Base-by-base conservation (phyloP, 2,329 filamentous ascomycete genomes). In the Phyllosticta citribraziliensis region DNA sequence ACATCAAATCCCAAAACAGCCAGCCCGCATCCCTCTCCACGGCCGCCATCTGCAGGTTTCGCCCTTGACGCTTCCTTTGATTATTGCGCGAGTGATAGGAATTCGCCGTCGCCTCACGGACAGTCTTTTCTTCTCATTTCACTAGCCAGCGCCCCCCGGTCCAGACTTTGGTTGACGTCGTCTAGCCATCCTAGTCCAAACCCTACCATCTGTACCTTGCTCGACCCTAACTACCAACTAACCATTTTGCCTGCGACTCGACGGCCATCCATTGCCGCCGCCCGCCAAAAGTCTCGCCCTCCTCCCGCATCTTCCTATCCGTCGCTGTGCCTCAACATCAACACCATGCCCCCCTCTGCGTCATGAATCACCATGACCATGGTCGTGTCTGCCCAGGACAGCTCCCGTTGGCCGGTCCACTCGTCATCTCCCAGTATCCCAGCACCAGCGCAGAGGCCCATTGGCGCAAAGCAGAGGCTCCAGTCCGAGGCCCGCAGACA, bases 311-410 rank as follows among this genome's bases (percentile, higher is more conserved):
- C 33, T 22, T 22, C 33, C 27, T 10, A 6, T 30, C 27, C 5
- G 9, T 30, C 9, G 27, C 27, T 30, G 6, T 10, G 12, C 12
- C 33, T 40, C 33, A 9, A 33, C 30, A 33, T 33, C 33, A 40
- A 40, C 33, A 40, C 10, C 33, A 40, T 40, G 33, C 33, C 33
- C 33, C 33, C 33, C 33, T 12, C 33, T 40, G 33, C 33, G 33
- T 40, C 33, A 40, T 40, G 33, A 40, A 40, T 40, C 33, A 17
- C 33, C 40, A 61, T 56, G 58, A 61, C 60, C 65, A 73, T 73
- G 72, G 70, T 70, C 64, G 64, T 69, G 63, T 66, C 70, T 65
- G 66, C 68, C 63, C 67, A 69, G 65, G 67, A 70, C 64, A 51
- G 53, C 47, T 55, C 67, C 64, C 64, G 65, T 66, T 60, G 64